These are phyloP conservation scores for Cymbidium sinense DNA, from an alignment of 106 monocot genomes.

Conservation along the genomic window DNA sequence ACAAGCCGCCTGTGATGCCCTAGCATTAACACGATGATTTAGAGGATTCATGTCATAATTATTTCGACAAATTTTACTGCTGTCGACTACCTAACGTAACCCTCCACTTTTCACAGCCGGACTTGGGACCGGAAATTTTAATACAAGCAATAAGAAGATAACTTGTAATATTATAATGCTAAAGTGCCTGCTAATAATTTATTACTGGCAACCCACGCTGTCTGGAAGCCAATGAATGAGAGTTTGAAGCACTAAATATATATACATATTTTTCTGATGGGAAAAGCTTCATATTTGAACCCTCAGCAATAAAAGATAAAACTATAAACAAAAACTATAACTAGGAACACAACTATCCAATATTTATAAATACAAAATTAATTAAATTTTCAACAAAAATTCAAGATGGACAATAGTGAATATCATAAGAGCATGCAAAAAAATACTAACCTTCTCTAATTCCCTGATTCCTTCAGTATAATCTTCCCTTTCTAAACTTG, in stretches of 20 bases:
- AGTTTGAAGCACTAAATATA: neutral
- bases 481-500: conserved; percentile 48
- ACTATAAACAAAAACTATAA: neutral
- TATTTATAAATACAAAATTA: neutral
- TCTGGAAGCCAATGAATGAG: neutral
- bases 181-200: neutral
- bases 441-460: conserved; percentile 47
- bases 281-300: neutral
- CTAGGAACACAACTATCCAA: neutral
- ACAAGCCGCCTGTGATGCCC: too few species aligned
- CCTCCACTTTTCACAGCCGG: too few species aligned
- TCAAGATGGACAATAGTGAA: neutral
- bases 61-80: too few species aligned
- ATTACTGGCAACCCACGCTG: neutral
- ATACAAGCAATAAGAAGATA: too few species aligned
- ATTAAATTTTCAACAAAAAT: neutral
- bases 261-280: neutral
- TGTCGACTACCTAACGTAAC: too few species aligned
- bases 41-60: too few species aligned
- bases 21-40: too few species aligned
- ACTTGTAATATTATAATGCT: neutral
- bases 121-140: too few species aligned
- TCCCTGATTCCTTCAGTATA: conserved; percentile 43
- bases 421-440: neutral
- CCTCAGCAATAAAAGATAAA: neutral